Conservation (phyloP, 805 yeast species). For the Nakazawaea pomicola region DNA sequence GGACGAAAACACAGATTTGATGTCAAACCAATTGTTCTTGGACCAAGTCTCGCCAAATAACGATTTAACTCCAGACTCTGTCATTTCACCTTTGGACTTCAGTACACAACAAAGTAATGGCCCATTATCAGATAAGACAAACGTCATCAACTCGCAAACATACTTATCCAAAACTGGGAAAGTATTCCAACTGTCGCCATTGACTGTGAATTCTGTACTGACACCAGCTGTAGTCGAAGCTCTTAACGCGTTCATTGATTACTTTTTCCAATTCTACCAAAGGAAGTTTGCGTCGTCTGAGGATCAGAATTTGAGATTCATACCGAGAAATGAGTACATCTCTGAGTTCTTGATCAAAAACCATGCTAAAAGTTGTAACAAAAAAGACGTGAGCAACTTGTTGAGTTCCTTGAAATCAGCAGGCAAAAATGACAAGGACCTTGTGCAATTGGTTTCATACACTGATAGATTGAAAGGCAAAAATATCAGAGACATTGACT, state of each 20-base stretch:
- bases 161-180: neutral
- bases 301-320: neutral
- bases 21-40: conserved; percentile 5
- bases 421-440: neutral
- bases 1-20: conserved; percentile 1
- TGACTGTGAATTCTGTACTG: neutral
- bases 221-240: conserved; percentile 2
- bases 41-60: conserved; percentile 6
- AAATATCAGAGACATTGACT: neutral
- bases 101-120: neutral
- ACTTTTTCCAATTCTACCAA: conserved; percentile 5
- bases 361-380: conserved; percentile 1
- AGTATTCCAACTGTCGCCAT: neutral
- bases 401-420: neutral
- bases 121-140: conserved; percentile 1
- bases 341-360: conserved; percentile 5
- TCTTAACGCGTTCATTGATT: neutral
- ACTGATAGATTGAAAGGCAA: conserved; percentile 11
- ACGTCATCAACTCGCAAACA: neutral
- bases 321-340: conserved; percentile 10
- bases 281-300: neutral
- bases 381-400: conserved; percentile 3
- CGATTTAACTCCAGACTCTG: conserved; percentile 10
- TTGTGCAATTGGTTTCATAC: conserved; percentile 2
- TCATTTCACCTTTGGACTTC: conserved; percentile 12